phyloP scores from a whole-genome alignment of 2,329 filamentous ascomycete genomes.

The Cytospora piceicola region DNA sequence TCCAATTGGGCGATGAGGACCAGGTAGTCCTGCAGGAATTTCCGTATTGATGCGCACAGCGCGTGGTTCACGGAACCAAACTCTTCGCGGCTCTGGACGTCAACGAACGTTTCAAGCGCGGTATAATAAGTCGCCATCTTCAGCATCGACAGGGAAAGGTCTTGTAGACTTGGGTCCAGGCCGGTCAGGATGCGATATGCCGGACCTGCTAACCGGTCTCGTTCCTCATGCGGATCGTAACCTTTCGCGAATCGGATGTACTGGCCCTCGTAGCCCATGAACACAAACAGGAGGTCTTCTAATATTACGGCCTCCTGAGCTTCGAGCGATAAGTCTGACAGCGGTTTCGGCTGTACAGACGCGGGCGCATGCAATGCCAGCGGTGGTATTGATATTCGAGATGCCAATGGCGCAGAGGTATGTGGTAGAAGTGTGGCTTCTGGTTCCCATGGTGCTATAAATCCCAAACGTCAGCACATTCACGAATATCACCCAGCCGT shows the following conservation, averaged over 20 bases:
- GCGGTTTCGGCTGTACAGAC: constrained; percentile 66
- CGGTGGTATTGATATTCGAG: constrained; percentile 59
- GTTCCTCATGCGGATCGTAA: constrained; percentile 84
- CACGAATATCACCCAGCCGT: constrained; percentile 1
- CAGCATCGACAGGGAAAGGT: constrained; percentile 85
- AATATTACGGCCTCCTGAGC: constrained; percentile 85
- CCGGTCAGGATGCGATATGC: constrained; percentile 78
- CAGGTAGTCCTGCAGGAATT: constrained; percentile 89
- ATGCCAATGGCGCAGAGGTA: constrained; percentile 73
- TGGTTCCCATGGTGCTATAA: constrained; percentile 71
- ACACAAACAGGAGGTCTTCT: constrained; percentile 89
- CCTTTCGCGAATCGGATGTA: constrained; percentile 85
- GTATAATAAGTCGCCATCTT: constrained; percentile 94
- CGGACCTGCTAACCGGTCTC: constrained; percentile 83
- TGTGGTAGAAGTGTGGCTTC: constrained; percentile 73
- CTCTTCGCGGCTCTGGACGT: constrained; percentile 90
- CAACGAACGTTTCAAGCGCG: constrained; percentile 88
- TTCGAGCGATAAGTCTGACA: constrained; percentile 75
- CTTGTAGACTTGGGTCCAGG: constrained; percentile 87
- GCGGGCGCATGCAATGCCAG: constrained; percentile 75
- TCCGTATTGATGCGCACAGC: constrained; percentile 91
- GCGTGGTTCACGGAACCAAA: constrained; percentile 96
- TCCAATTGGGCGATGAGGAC: constrained; percentile 92
- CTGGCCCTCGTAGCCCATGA: constrained; percentile 98
- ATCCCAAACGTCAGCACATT: constrained; percentile 36